Evolutionary conservation across 352 stramenopile genomes (phyloP).

Genomic region (Phytophthora pisi): DNA sequence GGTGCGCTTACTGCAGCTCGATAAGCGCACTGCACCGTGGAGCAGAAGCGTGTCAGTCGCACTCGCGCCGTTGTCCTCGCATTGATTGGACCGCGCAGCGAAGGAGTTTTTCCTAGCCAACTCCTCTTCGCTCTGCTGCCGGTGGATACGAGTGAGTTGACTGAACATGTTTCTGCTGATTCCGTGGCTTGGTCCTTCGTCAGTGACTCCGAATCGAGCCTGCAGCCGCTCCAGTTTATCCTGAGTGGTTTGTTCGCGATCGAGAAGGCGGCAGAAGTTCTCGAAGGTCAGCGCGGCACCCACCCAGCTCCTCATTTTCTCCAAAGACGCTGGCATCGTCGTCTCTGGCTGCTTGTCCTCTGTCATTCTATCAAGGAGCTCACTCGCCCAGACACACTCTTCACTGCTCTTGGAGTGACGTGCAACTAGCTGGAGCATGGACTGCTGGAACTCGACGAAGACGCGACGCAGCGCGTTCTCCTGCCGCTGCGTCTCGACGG

Average conservation of each 20-base stretch:
- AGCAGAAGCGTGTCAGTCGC: constrained; percentile 12
- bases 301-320: constrained; percentile 36
- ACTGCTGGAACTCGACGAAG: constrained; percentile 38
- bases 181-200: constrained; percentile 3
- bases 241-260: constrained; percentile 30
- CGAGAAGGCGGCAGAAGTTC: constrained; percentile 35
- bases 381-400: constrained; percentile 40
- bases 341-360: constrained; percentile 1
- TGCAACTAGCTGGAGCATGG: constrained; percentile 36
- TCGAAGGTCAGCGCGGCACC: constrained; percentile 29
- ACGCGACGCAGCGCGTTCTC: constrained; percentile 20
- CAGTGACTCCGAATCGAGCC: constrained; percentile 15
- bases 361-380: constrained; percentile 8
- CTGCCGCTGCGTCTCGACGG: constrained; percentile 26
- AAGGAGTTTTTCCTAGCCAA: background rate
- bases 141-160: constrained; percentile 19
- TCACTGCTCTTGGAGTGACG: constrained; percentile 32
- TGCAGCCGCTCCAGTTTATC: constrained; percentile 40
- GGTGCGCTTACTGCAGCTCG: background rate
- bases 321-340: constrained; percentile 28
- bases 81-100: constrained; percentile 21
- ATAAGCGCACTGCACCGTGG: constrained; percentile 14
- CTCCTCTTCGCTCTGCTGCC: constrained; percentile 4
- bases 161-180: constrained; percentile 9
- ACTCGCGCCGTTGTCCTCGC: constrained; percentile 9